phyloP scores from a whole-genome alignment of 768 basidiomycete genomes.

The Gymnopilus junonius region DNA sequence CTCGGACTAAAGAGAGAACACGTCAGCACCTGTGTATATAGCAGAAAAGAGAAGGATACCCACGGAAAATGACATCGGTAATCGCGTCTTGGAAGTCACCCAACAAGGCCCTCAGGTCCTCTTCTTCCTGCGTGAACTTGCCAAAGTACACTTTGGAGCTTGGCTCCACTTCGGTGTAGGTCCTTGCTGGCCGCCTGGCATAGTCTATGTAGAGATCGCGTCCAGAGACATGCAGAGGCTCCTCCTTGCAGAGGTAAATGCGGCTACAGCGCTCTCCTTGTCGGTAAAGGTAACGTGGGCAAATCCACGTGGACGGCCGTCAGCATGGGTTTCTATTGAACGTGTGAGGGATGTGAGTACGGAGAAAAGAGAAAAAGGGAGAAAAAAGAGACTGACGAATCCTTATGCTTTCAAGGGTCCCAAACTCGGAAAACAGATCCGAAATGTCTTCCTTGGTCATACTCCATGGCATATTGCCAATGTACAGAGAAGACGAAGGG shows the following conservation, averaged over 20 bases:
- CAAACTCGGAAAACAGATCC: conserved; percentile 48
- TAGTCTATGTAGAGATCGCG: conserved; percentile 49
- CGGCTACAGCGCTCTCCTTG: conserved; percentile 39
- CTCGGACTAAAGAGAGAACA: conserved; percentile 30
- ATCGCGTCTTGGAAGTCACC: conserved; percentile 34
- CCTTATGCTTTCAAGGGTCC: conserved; percentile 38
- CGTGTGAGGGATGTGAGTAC: background rate
- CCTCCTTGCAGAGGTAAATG: conserved; percentile 40
- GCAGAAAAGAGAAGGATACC: conserved; percentile 18
- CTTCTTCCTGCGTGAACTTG: conserved; percentile 27
- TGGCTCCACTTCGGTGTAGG: conserved; percentile 16
- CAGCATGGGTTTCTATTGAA: conserved; percentile 32
- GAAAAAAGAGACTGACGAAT: conserved; percentile 40
- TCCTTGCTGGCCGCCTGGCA: background rate
- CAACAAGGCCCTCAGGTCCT: conserved; percentile 26
- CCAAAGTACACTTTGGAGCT: conserved; percentile 36
- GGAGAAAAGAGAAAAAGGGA: background rate
- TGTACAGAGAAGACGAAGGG: conserved; percentile 46
- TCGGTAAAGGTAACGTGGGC: conserved; percentile 49
- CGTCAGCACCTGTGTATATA: background rate
- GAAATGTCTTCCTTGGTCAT: conserved; percentile 43
- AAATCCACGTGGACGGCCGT: conserved; percentile 47
- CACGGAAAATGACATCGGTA: conserved; percentile 33
- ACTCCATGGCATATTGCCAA: conserved; percentile 60
- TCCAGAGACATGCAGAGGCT: conserved; percentile 53